phyloP scores from a whole-genome alignment of 257 asterid genomes.

The Verbascum thapsus region DNA sequence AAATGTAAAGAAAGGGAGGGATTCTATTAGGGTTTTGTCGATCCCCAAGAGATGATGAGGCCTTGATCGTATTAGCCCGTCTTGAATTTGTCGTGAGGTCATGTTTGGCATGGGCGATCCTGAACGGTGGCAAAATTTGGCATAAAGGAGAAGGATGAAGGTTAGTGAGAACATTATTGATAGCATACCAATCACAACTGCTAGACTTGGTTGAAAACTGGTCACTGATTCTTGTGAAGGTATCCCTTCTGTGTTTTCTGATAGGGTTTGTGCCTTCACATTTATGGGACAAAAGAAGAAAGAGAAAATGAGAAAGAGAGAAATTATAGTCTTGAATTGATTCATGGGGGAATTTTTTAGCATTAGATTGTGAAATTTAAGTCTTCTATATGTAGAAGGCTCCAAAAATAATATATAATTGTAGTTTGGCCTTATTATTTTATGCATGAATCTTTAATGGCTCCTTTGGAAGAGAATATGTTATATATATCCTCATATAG shows the following conservation, averaged over 20 bases:
- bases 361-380: too few species aligned
- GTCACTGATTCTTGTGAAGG: constrained; percentile 35
- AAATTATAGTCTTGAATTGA: too few species aligned
- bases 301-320: too few species aligned
- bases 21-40: constrained; percentile 53
- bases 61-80: constrained; percentile 42
- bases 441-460: too few species aligned
- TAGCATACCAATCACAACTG: constrained; percentile 70
- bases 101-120: constrained; percentile 25
- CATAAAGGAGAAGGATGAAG: constrained; percentile 69
- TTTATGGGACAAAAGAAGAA: too few species aligned
- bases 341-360: too few species aligned
- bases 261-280: constrained; percentile 36
- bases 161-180: constrained; percentile 66
- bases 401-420: too few species aligned
- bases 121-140: constrained; percentile 67
- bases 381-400: too few species aligned
- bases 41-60: constrained; percentile 38
- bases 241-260: neutral
- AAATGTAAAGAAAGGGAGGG: constrained; percentile 61
- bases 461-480: too few species aligned
- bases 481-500: too few species aligned
- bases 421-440: too few species aligned
- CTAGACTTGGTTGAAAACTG: constrained; percentile 69
- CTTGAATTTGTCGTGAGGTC: constrained; percentile 38